Base-by-base conservation (phyloP, 257 asterid species). In the Gentiana straminea region DNA sequence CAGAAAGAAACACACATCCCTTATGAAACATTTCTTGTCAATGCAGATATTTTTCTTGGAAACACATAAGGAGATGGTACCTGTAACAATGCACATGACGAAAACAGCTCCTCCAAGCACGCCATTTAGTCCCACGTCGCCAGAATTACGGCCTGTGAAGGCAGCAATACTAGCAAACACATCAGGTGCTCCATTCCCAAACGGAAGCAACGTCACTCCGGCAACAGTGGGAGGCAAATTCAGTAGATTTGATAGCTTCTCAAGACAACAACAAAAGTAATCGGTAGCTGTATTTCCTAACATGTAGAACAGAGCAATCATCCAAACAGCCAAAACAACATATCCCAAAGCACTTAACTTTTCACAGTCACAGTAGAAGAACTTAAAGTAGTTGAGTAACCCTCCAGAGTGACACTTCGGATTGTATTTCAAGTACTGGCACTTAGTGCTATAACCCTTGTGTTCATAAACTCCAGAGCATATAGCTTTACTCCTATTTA, bases 181-280 rank as follows among this genome's bases (percentile, higher is more conserved):
- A 72, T 88, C 97, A 0, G 97, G 97, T 0, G 97, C 97, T 43
- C 97, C 95, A 32, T 83, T 85, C 39, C 97, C 97, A 55, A 88
- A 59, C 0, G 95, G 97, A 46, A 84, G 95, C 63, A 84, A 83
- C 60, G 94, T 88, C 33, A 81, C 95, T 58, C 97, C 97, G 54
- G 97, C 94, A 13, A 88, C 88, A 0, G 91, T 84, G 7, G 97
- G 89, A 3, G 91, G 81, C 39, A 88, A 24, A 47, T 66, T 73
- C 75, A 84, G 63, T 66, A 83, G 49, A 69, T 7, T 54, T 0
- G 95, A 75, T 3, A 88, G 79, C 64, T 73, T 81, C 37, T 84
- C 95, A 35, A 88, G 80, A 73, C 79, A 70, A 64, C 73, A 65
- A 62, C 95, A 88, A 66, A 88, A 88, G 67, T 82, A 88, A 73